These are phyloP conservation scores for Paramecium primaurelia DNA, from an alignment of 73 alveolate genomes.

Conservation along the genomic window DNA sequence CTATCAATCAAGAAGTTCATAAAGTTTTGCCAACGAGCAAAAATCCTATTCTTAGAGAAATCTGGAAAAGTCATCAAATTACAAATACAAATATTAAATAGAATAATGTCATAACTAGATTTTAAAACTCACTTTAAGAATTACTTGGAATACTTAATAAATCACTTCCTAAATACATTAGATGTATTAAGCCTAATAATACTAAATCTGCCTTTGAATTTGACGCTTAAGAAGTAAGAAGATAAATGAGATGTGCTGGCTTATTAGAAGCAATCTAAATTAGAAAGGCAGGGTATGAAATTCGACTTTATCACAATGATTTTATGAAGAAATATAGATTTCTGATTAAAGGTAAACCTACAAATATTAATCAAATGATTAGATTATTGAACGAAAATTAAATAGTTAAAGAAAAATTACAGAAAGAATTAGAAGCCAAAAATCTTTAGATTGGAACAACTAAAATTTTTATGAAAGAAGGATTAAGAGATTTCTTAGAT, in stretches of 20 bases:
- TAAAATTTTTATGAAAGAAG: conserved; percentile 9
- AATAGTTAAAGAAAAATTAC: not conserved
- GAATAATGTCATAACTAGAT: not conserved
- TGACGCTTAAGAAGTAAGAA: not conserved
- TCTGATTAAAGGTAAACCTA: not conserved
- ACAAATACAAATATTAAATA: conserved; percentile 26
- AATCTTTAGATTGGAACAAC: not conserved
- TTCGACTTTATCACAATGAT: not conserved
- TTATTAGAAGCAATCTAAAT: conserved; percentile 47
- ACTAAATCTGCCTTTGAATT: not conserved
- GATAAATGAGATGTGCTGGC: conserved; percentile 45
- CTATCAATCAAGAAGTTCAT: conserved; percentile 54
- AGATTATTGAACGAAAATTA: not conserved
- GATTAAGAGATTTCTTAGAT: conserved; percentile 9
- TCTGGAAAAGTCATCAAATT: not conserved
- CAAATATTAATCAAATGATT: not conserved
- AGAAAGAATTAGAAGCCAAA: not conserved
- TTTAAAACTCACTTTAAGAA: not conserved
- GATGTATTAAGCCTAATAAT: conserved; percentile 55
- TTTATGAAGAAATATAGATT: not conserved
- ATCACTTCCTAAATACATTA: conserved; percentile 22
- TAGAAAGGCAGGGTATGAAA: conserved; percentile 34
- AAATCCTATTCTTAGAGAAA: not conserved
- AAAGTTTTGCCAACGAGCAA: not conserved
- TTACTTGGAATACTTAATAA: not conserved